Conservation (phyloP, 169 alveolate genomes). For the Cyclospora cayetanensis region DNA sequence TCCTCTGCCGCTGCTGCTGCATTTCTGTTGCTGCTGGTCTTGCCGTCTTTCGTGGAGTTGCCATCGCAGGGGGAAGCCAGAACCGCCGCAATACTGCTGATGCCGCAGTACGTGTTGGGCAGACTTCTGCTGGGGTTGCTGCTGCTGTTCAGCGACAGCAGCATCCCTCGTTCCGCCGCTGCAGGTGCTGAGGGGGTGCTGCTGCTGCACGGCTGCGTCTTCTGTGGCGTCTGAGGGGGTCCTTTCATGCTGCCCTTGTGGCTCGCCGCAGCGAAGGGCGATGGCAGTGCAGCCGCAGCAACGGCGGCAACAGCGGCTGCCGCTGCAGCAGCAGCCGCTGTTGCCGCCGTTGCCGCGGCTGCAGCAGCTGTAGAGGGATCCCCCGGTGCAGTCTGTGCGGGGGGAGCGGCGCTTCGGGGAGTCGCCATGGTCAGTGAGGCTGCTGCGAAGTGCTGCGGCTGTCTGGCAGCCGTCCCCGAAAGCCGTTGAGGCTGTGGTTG, state of each 20-base stretch:
- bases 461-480: slow-evolving; percentile 7
- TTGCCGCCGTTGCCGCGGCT: slow-evolving; percentile 8
- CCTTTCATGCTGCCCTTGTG: neutral
- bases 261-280: slow-evolving; percentile 24
- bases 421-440: slow-evolving; percentile 30
- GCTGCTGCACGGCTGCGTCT: neutral
- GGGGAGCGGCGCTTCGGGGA: slow-evolving; percentile 38
- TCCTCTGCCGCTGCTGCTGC: neutral
- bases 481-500: slow-evolving; percentile 18
- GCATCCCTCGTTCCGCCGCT: neutral
- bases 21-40: neutral
- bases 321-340: neutral
- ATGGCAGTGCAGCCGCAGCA: slow-evolving; percentile 18
- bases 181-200: slow-evolving; percentile 8
- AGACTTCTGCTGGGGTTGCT: neutral
- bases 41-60: slow-evolving; percentile 1
- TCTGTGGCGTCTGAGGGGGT: neutral
- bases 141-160: slow-evolving; percentile 4
- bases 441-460: slow-evolving; percentile 40
- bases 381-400: slow-evolving; percentile 40
- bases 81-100: slow-evolving; percentile 32
- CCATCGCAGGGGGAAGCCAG: too few species aligned
- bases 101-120: neutral
- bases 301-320: slow-evolving; percentile 34
- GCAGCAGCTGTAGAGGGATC: slow-evolving; percentile 12